Evolutionary conservation across 2,329 filamentous ascomycete species (phyloP).

Genomic region (Zymoseptoria brevis): DNA sequence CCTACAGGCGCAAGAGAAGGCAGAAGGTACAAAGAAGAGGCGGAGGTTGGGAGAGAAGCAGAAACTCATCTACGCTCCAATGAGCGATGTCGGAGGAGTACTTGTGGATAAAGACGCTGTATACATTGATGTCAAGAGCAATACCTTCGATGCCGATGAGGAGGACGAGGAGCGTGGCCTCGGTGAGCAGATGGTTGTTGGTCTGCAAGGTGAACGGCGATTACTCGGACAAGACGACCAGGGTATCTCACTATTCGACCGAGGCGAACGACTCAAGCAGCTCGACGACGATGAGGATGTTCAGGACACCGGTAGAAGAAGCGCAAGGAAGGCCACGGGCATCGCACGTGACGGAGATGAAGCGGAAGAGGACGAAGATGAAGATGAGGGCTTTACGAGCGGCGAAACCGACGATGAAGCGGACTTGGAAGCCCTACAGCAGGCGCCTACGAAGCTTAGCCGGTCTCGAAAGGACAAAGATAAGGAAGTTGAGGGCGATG

Average conservation of each 20-base stretch:
- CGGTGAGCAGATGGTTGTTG: constrained; percentile 89
- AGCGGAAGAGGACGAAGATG: constrained; percentile 44
- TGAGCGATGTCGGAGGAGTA: constrained; percentile 94
- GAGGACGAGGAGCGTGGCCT: constrained; percentile 69
- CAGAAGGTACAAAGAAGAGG: constrained; percentile 70
- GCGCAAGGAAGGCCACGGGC: constrained; percentile 45
- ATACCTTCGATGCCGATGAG: constrained; percentile 62
- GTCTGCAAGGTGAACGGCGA: constrained; percentile 72
- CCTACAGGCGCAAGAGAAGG: constrained; percentile 78
- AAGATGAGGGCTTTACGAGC: constrained; percentile 41
- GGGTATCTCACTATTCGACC: constrained; percentile 78
- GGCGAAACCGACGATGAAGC: constrained; percentile 51
- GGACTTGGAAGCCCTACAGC: constrained; percentile 28
- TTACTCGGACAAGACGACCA: constrained; percentile 75
- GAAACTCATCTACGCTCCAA: constrained; percentile 90
- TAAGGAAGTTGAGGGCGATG: constrained; percentile 52
- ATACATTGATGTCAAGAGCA: constrained; percentile 68
- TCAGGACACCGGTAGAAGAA: constrained; percentile 24
- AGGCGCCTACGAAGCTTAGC: constrained; percentile 43
- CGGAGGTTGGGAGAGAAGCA: constrained; percentile 89
- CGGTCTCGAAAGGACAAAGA: constrained; percentile 37
- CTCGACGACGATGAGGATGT: constrained; percentile 44
- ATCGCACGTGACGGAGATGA: constrained; percentile 43
- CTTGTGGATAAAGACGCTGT: constrained; percentile 96
- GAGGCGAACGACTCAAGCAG: constrained; percentile 59